Base-by-base conservation (phyloP, 371 early-diverging fungal species). In the Mortierella sp. region DNA sequence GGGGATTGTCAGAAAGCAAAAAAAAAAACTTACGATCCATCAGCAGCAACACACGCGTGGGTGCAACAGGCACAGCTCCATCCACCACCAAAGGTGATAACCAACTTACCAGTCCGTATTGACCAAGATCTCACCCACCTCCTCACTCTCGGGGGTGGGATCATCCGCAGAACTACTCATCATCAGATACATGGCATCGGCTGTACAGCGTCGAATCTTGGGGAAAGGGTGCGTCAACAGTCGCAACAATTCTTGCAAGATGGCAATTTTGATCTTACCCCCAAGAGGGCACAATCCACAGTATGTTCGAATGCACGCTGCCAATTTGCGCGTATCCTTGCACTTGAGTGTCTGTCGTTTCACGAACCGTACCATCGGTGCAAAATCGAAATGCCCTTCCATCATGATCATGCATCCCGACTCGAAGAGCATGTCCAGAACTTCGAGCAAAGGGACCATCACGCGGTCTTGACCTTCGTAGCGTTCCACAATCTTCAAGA, bases 391-490 rank as follows among this genome's bases (percentile, higher is more conserved):
- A 30, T 83, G 80, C 39, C 82, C 72, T 10, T 65, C 59, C 24
- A 85, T 64, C 54, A 79, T 72, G 27, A 76, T 48, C 46, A 89
- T 53, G 7, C 81, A 81, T 21, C 85, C 88, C 45, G 81, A 82
- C 54, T 89, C 86, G 43, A 91, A 82, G 18, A 93, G 70, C 43
- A 92, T 67, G 38, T 93, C 93, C 34, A 88, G 46, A 0, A 88
- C 87, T 50, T 91, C 92, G 31, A 94, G 58, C 23, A 91, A 54
- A 0, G 93, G 91, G 4, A 87, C 72, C 2, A 87, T 82, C 2
- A 94, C 84, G 5, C 93, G 84, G 26, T 92, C 92, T 43, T 86
- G 80, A 42, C 84, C 80, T 34, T 79, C 80, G 61, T 88, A 82
- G 14, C 51, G 56, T 10, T 50, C 51, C 28, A 87, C 81, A 24